These are phyloP conservation scores for Phytophthora podocarpi DNA, from an alignment of 352 stramenopile genomes.

Conservation along the genomic window DNA sequence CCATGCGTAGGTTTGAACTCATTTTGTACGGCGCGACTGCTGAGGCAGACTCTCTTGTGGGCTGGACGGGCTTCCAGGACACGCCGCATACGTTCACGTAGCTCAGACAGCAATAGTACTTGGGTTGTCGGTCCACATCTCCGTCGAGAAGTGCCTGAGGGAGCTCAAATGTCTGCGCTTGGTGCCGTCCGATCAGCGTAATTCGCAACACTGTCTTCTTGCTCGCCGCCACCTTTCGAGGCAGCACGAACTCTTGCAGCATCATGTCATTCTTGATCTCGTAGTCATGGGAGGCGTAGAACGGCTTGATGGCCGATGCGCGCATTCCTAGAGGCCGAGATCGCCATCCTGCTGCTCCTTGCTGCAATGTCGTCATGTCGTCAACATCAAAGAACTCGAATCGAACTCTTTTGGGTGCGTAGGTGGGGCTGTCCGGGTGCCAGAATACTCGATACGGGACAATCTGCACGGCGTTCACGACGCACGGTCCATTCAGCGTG, in stretches of 20 bases:
- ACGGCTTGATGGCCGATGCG: conserved; percentile 37
- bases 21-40: conserved; percentile 23
- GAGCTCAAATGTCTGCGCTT: conserved; percentile 76
- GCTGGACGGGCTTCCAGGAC: conserved; percentile 30
- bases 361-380: conserved; percentile 23
- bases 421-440: conserved; percentile 75
- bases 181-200: conserved; percentile 67
- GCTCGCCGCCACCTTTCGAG: conserved; percentile 47
- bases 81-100: conserved; percentile 73
- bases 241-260: conserved; percentile 65
- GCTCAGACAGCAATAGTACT: conserved; percentile 85
- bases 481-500: conserved; percentile 50
- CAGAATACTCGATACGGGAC: conserved; percentile 85
- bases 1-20: conserved; percentile 45
- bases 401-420: conserved; percentile 65
- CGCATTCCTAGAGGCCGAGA: conserved; percentile 9
- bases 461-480: conserved; percentile 69
- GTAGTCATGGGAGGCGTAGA: conserved; percentile 64
- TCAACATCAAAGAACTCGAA: conserved; percentile 73
- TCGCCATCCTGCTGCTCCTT: conserved; percentile 3
- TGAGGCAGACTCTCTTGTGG: not conserved
- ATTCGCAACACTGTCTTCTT: conserved; percentile 59
- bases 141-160: conserved; percentile 49
- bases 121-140: conserved; percentile 51
- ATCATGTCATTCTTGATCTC: conserved; percentile 75